phyloP scores from a whole-genome alignment of 805 yeast species.

The Candida xiaguanensis region DNA sequence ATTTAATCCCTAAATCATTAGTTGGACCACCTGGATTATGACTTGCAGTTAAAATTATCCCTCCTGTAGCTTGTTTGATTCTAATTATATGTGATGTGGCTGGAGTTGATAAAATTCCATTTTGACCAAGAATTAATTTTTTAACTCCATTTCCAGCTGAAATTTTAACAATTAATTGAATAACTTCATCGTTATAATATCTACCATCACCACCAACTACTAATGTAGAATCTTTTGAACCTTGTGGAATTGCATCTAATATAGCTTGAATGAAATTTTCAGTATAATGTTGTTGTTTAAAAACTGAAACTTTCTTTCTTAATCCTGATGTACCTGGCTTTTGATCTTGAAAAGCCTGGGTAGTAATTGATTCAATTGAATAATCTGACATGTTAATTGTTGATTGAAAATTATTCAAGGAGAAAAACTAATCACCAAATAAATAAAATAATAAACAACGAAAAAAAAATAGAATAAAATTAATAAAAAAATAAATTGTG shows the following conservation, averaged over 20 bases:
- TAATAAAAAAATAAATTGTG: neutral
- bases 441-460: slow-evolving; percentile 1
- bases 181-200: slow-evolving; percentile 77
- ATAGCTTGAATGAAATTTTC: slow-evolving; percentile 93
- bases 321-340: slow-evolving; percentile 98
- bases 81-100: slow-evolving; percentile 95
- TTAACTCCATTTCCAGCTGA: slow-evolving; percentile 90
- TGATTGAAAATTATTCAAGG: neutral
- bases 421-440: neutral
- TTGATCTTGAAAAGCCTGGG: slow-evolving; percentile 82
- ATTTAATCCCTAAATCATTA: slow-evolving; percentile 92
- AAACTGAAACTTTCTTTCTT: slow-evolving; percentile 84
- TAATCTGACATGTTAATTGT: slow-evolving; percentile 19
- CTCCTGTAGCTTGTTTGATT: slow-evolving; percentile 75
- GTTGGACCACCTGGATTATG: slow-evolving; percentile 98
- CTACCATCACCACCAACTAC: slow-evolving; percentile 98
- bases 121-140: slow-evolving; percentile 80
- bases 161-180: slow-evolving; percentile 76
- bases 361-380: slow-evolving; percentile 25
- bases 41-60: slow-evolving; percentile 92
- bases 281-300: slow-evolving; percentile 75
- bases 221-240: slow-evolving; percentile 64
- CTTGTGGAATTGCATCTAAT: slow-evolving; percentile 86
- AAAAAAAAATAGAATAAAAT: neutral
- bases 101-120: slow-evolving; percentile 90